These are phyloP conservation scores for Pythium plurisporium DNA, from an alignment of 352 stramenopile genomes.

Conservation along the genomic window DNA sequence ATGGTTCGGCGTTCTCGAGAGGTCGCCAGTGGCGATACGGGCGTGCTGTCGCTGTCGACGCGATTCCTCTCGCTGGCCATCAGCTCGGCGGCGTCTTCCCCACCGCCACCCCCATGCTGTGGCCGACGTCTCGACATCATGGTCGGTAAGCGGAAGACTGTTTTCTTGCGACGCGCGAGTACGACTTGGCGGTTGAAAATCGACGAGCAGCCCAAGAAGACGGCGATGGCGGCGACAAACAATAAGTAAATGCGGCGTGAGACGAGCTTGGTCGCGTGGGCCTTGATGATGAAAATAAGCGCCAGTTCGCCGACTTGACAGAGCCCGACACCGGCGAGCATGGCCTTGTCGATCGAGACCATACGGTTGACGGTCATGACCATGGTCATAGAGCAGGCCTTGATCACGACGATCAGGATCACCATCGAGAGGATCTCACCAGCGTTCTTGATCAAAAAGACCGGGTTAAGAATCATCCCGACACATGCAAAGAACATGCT, in stretches of 20 bases:
- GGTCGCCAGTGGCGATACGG: constrained; percentile 7
- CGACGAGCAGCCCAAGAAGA: constrained; percentile 81
- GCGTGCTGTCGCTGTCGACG: constrained; percentile 1
- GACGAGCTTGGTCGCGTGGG: constrained; percentile 76
- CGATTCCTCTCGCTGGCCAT: too few species aligned
- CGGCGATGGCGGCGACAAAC: constrained; percentile 72
- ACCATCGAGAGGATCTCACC: constrained; percentile 82
- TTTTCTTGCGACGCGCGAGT: constrained; percentile 49
- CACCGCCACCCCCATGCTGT: background rate
- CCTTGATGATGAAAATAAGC: constrained; percentile 90
- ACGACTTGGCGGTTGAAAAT: constrained; percentile 73
- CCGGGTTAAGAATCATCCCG: constrained; percentile 83
- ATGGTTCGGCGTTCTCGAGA: constrained; percentile 5
- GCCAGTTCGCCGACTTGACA: constrained; percentile 84
- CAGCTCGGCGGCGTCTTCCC: background rate
- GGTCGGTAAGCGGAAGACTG: constrained; percentile 46
- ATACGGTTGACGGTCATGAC: constrained; percentile 77
- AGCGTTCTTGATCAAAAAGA: constrained; percentile 74
- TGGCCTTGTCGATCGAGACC: constrained; percentile 66
- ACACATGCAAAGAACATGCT: constrained; percentile 89
- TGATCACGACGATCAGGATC: constrained; percentile 70
- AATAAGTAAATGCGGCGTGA: constrained; percentile 78
- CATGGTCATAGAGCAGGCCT: constrained; percentile 62
- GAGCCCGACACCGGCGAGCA: constrained; percentile 66
- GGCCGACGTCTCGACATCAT: constrained; percentile 9